Evolutionary conservation across 75 land plant species (phyloP).

Genomic region (Sequoia sempervirens): DNA sequence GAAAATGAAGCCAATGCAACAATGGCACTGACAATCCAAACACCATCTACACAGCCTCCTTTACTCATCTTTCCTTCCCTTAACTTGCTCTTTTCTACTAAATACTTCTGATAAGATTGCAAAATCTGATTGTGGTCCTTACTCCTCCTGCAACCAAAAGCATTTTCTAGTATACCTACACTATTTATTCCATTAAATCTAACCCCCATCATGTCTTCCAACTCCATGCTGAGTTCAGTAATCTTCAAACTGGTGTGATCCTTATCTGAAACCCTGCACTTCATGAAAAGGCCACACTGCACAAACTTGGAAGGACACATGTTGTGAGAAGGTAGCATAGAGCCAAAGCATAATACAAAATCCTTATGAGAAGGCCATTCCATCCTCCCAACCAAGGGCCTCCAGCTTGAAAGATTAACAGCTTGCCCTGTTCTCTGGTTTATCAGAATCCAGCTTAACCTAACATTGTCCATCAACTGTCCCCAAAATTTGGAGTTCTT

Average conservation of each 20-base stretch:
- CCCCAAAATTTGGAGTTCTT: conserved; percentile 26
- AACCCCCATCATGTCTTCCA: conserved; percentile 28
- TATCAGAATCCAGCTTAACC: conserved; percentile 37
- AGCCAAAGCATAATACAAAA: conserved; percentile 7
- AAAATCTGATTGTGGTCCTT: conserved; percentile 2
- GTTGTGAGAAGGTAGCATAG: conserved; percentile 7
- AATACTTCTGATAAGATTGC: conserved; percentile 13
- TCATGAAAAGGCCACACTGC: conserved; percentile 14
- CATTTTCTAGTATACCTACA: conserved; percentile 4
- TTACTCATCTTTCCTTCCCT: conserved; percentile 13
- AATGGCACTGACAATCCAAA: conserved; percentile 17
- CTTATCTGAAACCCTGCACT: neutral
- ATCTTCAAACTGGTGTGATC: conserved; percentile 6
- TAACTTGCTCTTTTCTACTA: neutral
- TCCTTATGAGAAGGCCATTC: conserved; percentile 10
- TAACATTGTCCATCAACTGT: conserved; percentile 18
- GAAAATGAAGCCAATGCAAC: neutral
- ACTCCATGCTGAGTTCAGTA: conserved; percentile 35
- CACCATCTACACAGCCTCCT: conserved; percentile 12
- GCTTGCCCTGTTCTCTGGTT: conserved; percentile 20
- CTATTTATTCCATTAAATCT: conserved; percentile 30
- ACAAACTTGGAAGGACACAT: neutral
- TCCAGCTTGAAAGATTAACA: conserved; percentile 21
- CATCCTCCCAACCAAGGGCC: conserved; percentile 10
- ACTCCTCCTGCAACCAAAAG: conserved; percentile 17